Base-by-base conservation (phyloP, 257 asterid species). In the Przewalskia tangutica region DNA sequence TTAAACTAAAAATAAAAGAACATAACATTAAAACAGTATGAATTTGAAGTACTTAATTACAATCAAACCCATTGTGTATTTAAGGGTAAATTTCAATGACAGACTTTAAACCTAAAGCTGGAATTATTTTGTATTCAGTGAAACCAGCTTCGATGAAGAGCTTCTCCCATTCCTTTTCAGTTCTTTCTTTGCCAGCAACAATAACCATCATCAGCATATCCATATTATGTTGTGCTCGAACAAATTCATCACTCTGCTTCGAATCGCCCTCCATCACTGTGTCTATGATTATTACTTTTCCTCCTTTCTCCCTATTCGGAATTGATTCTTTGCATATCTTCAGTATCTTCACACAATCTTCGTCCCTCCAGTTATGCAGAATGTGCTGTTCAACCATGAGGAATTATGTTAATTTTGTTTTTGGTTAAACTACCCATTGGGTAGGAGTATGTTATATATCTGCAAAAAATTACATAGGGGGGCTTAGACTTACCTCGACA, bases 241-340 rank as follows among this genome's bases (percentile, higher is more conserved):
- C 14, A 50, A 50, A 34, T 2, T 23, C 62, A 48, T 50, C 23
- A 0, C 44, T 75, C 2, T 12, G 0, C 17, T 66, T 66, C 18
- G 75, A 5, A 36, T 66, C 27, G 2, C 5, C 38, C 44, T 75
- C 44, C 4, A 50, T 2, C 2, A 75, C 13, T 0, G 13, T 50
- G 6, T 75, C 62, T 11, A 75, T 75, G 11, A 75, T 75, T 23
- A 75, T 75, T 5, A 50, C 62, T 53, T 75, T 75, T 23, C 80
- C 80, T 20, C 79, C 79, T 6, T 18, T 12, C 14, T 23, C 42
- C 40, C 59, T 48, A 4, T 32, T 78, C 10, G 82, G 36, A 78
- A 54, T 78, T 56, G 82, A 32, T 34, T 78, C 82, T 58, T 5
- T 78, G 55, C 82, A 78, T 56, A 56, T 78, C 38, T 36, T 78